A percentile compares a stretch with the other conserved stretches of the same genome.
phyloP scores from a whole-genome alignment of 163 green algal genomes.

The Prototheca cutis region DNA sequence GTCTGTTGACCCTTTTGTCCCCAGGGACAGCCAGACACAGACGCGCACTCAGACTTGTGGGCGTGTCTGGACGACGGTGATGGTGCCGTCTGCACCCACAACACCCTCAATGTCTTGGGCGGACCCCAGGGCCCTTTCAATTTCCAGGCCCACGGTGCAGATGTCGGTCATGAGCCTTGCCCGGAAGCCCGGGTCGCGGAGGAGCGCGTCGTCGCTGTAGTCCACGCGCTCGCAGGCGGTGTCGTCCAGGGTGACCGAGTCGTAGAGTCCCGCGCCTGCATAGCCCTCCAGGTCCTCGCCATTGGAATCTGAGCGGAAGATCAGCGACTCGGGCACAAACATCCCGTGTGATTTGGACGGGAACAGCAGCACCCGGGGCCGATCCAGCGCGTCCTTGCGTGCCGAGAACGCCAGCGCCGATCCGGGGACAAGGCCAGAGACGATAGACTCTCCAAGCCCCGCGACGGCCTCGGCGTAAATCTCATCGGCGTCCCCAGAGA shows the following conservation, averaged over 20 bases:
- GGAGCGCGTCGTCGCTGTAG: slow-evolving; percentile 65
- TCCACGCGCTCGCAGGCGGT: slow-evolving; percentile 59
- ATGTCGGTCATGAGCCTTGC: slow-evolving; percentile 25
- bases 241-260: slow-evolving; percentile 84
- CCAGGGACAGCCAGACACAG: too few relatives aligned
- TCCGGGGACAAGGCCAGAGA: slow-evolving; percentile 82
- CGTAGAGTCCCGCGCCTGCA: slow-evolving; percentile 95
- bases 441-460: slow-evolving; percentile 84
- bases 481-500: slow-evolving; percentile 40
- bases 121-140: slow-evolving; percentile 70
- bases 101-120: slow-evolving; percentile 89
- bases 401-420: slow-evolving; percentile 75
- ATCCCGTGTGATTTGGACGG: slow-evolving; percentile 89
- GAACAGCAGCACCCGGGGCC: slow-evolving; percentile 74
- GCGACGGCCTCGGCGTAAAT: slow-evolving; percentile 58
- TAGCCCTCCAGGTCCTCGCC: slow-evolving; percentile 96
- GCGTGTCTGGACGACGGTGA: slow-evolving; percentile 86
- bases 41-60: slow-evolving; percentile 92
- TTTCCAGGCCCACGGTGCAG: slow-evolving; percentile 54
- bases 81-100: slow-evolving; percentile 59
- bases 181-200: slow-evolving; percentile 55
- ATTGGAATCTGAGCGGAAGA: slow-evolving; percentile 97
- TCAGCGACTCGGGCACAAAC: slow-evolving; percentile 84
- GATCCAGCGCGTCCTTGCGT: slow-evolving; percentile 64
- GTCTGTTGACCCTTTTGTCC: too few relatives aligned